Evolutionary conservation across 352 stramenopile species (phyloP).

Genomic region (Globisporangium canariense): DNA sequence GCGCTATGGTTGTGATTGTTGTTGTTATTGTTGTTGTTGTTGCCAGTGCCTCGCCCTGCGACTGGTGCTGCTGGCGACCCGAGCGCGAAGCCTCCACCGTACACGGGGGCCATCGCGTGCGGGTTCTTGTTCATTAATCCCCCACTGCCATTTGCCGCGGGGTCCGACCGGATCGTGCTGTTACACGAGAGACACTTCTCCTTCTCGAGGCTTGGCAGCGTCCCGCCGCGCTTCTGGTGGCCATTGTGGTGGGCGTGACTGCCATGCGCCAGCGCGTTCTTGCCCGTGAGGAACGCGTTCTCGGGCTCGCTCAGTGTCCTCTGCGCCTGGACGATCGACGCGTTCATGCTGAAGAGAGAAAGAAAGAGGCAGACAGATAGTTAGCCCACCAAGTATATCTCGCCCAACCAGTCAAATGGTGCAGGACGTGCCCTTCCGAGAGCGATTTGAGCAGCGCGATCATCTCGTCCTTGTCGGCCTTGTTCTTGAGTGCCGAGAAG

Average conservation of each 20-base stretch:
- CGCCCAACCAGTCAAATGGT: neutral
- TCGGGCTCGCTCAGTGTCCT: constrained; percentile 60
- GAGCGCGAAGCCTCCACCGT: constrained; percentile 70
- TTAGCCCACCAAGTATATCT: neutral
- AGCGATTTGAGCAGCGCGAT: constrained; percentile 68
- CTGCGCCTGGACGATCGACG: constrained; percentile 70
- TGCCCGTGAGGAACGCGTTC: constrained; percentile 70
- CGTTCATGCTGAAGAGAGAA: constrained; percentile 54
- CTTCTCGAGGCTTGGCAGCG: constrained; percentile 72
- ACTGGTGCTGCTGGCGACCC: constrained; percentile 25
- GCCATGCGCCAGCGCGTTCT: constrained; percentile 32
- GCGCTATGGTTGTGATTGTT: constrained; percentile 39
- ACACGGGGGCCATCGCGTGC: constrained; percentile 60
- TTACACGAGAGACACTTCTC: constrained; percentile 81
- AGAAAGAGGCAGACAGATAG: neutral
- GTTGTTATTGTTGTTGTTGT: constrained; percentile 39
- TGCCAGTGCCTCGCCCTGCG: constrained; percentile 15
- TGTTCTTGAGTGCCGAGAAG: constrained; percentile 78
- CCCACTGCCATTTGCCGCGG: constrained; percentile 15
- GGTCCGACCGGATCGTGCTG: constrained; percentile 47
- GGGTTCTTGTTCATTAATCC: constrained; percentile 59
- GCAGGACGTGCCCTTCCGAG: constrained; percentile 39
- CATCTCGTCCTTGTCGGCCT: constrained; percentile 87
- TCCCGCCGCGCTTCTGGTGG: constrained; percentile 43
- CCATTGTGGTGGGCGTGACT: neutral